These are phyloP conservation scores for Marchantia paleacea DNA, from an alignment of 225 moss, liverwort and hornwort genomes.

Conservation along the genomic window DNA sequence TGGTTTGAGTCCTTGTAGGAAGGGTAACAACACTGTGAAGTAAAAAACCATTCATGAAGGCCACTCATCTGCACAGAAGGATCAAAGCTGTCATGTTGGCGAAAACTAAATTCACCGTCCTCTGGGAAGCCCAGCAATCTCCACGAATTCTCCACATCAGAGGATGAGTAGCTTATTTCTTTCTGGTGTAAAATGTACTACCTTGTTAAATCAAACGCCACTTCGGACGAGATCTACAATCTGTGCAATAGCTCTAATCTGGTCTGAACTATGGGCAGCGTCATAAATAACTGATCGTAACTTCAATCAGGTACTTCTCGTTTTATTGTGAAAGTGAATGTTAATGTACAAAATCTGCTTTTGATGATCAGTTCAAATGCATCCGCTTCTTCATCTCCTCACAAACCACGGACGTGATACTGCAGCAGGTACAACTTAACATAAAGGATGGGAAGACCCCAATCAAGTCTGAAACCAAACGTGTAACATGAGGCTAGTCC, in stretches of 20 bases:
- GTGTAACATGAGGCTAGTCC: no score
- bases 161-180: background rate
- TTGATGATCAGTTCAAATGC: conserved; percentile 49
- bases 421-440: conserved; percentile 95
- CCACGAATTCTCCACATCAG: background rate
- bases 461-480: no score
- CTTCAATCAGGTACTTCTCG: background rate
- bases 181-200: background rate
- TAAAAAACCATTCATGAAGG: background rate
- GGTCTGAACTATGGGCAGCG: background rate
- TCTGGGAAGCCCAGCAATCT: background rate
- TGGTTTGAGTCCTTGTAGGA: background rate
- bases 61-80: background rate
- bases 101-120: background rate
- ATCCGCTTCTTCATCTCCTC: conserved; percentile 89
- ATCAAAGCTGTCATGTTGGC: background rate
- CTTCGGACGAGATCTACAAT: conserved; percentile 1
- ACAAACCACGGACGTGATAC: conserved; percentile 92
- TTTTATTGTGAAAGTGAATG: conserved; percentile 17
- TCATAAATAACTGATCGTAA: background rate
- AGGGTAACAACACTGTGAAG: background rate
- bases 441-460: no score
- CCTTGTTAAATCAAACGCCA: background rate
- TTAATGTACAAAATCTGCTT: conserved; percentile 16
- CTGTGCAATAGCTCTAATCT: conserved; percentile 13